phyloP scores from a whole-genome alignment of 441 rosid species.

The Syzygium syzygioides region DNA sequence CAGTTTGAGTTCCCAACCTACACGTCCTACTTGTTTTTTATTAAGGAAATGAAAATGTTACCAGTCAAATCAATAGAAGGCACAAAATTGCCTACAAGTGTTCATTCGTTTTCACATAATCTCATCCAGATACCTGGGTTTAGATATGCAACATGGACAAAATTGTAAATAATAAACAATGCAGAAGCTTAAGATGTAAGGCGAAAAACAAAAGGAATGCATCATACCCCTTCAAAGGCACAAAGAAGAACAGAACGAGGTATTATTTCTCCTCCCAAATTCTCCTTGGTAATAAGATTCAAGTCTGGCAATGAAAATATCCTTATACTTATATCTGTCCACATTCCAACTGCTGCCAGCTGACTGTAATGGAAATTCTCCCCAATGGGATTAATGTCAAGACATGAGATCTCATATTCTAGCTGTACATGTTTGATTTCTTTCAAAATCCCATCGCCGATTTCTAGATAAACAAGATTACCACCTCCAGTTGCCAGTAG shows the following conservation, averaged over 20 bases:
- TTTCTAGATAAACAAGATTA: conserved; percentile 86
- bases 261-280: conserved; percentile 94
- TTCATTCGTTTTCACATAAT: not conserved
- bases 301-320: conserved; percentile 83
- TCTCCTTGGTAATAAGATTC: conserved; percentile 83
- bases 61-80: not conserved
- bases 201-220: not conserved
- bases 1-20: not conserved
- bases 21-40: not conserved
- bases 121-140: not conserved
- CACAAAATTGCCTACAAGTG: not conserved
- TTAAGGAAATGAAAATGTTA: not conserved
- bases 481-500: conserved; percentile 97
- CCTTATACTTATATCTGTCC: conserved; percentile 97
- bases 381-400: conserved; percentile 91
- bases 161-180: not conserved
- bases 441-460: conserved; percentile 71
- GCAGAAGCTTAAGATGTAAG: not conserved
- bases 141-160: not conserved
- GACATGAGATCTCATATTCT: conserved; percentile 91
- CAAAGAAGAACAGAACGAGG: conserved; percentile 95
- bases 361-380: conserved; percentile 75
- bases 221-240: conserved; percentile 94
- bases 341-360: conserved; percentile 97
- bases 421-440: conserved; percentile 67